Base-by-base conservation (phyloP, 2,329 filamentous ascomycete species). In the Paecilomyces fulvus region DNA sequence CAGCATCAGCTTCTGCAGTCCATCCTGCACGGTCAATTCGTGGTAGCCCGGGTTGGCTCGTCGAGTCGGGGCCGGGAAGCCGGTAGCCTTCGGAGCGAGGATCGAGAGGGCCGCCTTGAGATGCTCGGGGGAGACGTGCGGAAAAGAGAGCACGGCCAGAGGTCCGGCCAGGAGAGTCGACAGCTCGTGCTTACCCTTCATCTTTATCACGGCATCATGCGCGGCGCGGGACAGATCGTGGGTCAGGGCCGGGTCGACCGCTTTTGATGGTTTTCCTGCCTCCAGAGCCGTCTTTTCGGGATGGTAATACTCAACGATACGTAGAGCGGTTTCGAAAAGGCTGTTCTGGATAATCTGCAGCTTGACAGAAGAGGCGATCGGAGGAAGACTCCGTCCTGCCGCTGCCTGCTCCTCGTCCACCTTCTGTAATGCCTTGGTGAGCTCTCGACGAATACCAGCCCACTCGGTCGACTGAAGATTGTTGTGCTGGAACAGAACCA, bases 291-390 rank as follows among this genome's bases (percentile, higher is more conserved):
- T 55, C 43, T 70, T 43, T 74, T 73, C 60, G 79, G 81, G 69
- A 82, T 82, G 69, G 83, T 81, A 95, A 74, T 91, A 95, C 69
- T 97, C 92, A 59, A 92, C 86, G 53, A 97, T 83, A 62, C 88
- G 87, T 59, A 97, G 77, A 1, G 92, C 92, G 17, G 89, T 84
- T 62, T 87, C 86, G 70, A 99, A 90, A 68, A 99, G 95, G 67
- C 89, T 88, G 12, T 90, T 94, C 68, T 94, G 87, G 56, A 99
- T 78, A 25, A 95, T 89, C 71, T 95, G 87, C 25, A 97, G 71
- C 73, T 89, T 87, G 62, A 94, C 80, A 43, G 78, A 75, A 1
- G 82, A 74, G n/a, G 82, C 79, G 31, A 90, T 69, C 1, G 69
- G 59, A 20, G 72, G 67, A 17, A 74, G 65, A 31, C 70, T 70